These are phyloP conservation scores for Linnemannia zychae DNA, from an alignment of 192 early-diverging fungal genomes.

Conservation along the genomic window DNA sequence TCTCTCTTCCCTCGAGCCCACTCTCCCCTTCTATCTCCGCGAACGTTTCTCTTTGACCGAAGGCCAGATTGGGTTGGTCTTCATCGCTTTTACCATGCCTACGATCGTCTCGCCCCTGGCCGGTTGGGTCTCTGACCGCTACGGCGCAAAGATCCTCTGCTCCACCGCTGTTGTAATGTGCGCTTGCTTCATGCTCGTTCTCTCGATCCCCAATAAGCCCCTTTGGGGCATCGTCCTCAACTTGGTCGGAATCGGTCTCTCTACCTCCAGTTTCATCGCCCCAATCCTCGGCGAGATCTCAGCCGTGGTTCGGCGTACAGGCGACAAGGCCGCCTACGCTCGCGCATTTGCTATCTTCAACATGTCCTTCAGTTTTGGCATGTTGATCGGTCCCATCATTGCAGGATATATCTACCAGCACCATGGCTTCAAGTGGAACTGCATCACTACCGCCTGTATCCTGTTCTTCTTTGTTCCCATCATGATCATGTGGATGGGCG, in stretches of 20 bases:
- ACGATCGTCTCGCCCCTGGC: conserved; percentile 72
- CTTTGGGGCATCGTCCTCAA: conserved; percentile 47
- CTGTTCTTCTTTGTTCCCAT: conserved; percentile 44
- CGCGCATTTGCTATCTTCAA: conserved; percentile 82
- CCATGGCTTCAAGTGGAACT: conserved; percentile 51
- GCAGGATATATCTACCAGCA: conserved; percentile 59
- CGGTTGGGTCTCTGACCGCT: conserved; percentile 69
- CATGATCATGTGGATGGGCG: conserved; percentile 45
- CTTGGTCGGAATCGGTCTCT: conserved; percentile 43
- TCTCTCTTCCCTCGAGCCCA: conserved; percentile 63
- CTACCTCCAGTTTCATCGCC: conserved; percentile 47
- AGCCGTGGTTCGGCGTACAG: conserved; percentile 53
- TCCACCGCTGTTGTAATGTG: conserved; percentile 59
- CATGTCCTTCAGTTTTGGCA: conserved; percentile 81
- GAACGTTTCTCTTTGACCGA: conserved; percentile 56
- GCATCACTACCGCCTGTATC: conserved; percentile 45
- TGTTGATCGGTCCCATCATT: conserved; percentile 79
- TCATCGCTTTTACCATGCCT: conserved; percentile 80
- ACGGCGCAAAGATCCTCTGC: conserved; percentile 62
- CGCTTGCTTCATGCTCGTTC: conserved; percentile 57
- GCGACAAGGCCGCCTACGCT: conserved; percentile 69
- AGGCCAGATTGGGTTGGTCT: conserved; percentile 71
- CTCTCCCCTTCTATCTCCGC: conserved; percentile 67
- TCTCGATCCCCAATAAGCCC: conserved; percentile 44
- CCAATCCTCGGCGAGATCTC: conserved; percentile 53